A percentile compares a stretch with the other conserved stretches of the same genome.
Conservation (phyloP, 2,329 filamentous ascomycete genomes). For the Colletotrichum viniferum region DNA sequence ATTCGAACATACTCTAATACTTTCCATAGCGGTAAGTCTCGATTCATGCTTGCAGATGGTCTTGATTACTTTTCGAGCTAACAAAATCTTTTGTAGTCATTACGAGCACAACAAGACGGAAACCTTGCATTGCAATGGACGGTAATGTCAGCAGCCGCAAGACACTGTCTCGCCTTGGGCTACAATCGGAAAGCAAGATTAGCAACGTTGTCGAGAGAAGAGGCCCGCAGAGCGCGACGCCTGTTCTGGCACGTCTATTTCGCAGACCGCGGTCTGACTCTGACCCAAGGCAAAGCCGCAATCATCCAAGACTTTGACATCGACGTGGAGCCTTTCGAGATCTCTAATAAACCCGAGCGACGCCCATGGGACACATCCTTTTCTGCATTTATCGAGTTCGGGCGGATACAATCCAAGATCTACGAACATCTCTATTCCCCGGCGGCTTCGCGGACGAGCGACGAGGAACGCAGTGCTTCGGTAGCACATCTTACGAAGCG, state of each 20-base stretch:
- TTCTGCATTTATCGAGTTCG: conserved; percentile 13
- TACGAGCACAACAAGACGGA: conserved; percentile 21
- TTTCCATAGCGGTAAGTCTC: conserved; percentile 17
- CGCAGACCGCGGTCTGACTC: conserved; percentile 19
- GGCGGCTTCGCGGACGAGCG: background rate
- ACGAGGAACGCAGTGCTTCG: background rate
- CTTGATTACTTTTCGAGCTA: background rate
- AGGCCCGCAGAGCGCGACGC: conserved; percentile 10
- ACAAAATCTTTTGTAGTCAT: background rate
- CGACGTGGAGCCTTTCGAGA: conserved; percentile 9
- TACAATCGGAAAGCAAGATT: conserved; percentile 23
- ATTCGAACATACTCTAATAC: conserved; percentile 18
- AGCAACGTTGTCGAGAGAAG: background rate
- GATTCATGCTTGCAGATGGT: background rate
- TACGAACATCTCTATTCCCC: conserved; percentile 22
- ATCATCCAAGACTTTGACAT: conserved; percentile 24
- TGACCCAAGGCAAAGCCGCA: conserved; percentile 21
- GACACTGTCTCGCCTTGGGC: conserved; percentile 23
- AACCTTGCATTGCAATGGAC: conserved; percentile 22
- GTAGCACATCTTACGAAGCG: conserved; percentile 9
- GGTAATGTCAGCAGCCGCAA: conserved; percentile 19
- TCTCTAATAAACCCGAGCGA: conserved; percentile 2
- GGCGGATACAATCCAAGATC: conserved; percentile 14
- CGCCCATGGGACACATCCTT: conserved; percentile 15
- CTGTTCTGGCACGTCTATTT: conserved; percentile 26